These are phyloP conservation scores for Pachysandra terminalis DNA, from an alignment of 164 flowering plant species.

Conservation along the genomic window DNA sequence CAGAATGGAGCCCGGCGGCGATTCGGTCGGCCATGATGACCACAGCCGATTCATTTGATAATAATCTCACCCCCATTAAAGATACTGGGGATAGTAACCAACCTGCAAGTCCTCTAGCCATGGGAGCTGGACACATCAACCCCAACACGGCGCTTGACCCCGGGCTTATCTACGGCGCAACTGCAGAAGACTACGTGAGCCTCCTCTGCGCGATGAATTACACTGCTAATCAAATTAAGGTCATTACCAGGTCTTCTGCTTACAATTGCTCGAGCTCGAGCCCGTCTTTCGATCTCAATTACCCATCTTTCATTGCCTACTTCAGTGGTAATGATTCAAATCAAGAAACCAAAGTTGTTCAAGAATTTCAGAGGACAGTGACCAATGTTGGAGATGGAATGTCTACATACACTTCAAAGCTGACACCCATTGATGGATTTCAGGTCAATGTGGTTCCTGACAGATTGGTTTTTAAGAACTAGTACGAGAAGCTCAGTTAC, in stretches of 20 bases:
- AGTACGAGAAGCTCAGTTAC: conserved; percentile 29
- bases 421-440: conserved; percentile 18
- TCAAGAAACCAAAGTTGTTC: too few relatives aligned
- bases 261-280: too few relatives aligned
- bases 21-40: too few relatives aligned
- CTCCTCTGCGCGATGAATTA: conserved; percentile 41
- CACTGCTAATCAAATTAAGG: too few relatives aligned
- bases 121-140: conserved; percentile 36
- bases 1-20: conserved; percentile 43
- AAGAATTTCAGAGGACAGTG: conserved; percentile 31
- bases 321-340: not conserved
- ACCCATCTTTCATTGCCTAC: too few relatives aligned
- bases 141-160: conserved; percentile 46
- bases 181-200: too few relatives aligned
- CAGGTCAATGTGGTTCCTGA: conserved; percentile 18
- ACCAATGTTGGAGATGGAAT: conserved; percentile 41
- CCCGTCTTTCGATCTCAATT: too few relatives aligned
- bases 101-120: too few relatives aligned
- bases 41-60: too few relatives aligned
- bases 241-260: too few relatives aligned
- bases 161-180: conserved; percentile 44
- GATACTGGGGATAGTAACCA: too few relatives aligned
- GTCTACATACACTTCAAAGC: conserved; percentile 28
- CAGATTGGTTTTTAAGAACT: conserved; percentile 21
- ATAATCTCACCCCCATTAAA: too few relatives aligned